Percentiles rank a stretch among this genome's conserved stretches.
These are phyloP conservation scores for Mucor sp. DNA, from an alignment of 371 early-diverging fungal genomes.

Conservation along the genomic window DNA sequence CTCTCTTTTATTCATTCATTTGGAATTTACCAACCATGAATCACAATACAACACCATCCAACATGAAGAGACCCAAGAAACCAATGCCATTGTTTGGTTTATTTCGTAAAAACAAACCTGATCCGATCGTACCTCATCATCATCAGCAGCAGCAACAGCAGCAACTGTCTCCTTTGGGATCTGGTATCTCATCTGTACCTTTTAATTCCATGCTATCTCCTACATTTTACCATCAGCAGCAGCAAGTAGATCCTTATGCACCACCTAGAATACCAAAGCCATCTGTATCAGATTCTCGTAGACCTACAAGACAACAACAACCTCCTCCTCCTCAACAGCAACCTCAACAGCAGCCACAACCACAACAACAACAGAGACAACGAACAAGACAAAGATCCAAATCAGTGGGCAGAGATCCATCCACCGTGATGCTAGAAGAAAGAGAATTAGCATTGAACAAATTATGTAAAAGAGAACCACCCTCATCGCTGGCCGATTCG, in stretches of 20 bases:
- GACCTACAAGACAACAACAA: neutral
- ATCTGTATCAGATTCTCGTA: slow-evolving; percentile 3
- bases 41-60: neutral
- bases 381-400: slow-evolving; percentile 28
- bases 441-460: slow-evolving; percentile 26
- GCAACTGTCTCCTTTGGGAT: slow-evolving; percentile 5
- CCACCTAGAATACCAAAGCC: slow-evolving; percentile 4
- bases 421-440: slow-evolving; percentile 14
- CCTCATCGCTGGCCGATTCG: slow-evolving; percentile 19
- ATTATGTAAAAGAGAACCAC: slow-evolving; percentile 22
- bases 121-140: neutral
- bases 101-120: slow-evolving; percentile 25
- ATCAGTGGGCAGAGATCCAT: slow-evolving; percentile 32
- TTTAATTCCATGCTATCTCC: slow-evolving; percentile 18
- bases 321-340: slow-evolving; percentile 11
- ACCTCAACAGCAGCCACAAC: slow-evolving; percentile 14
- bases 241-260: slow-evolving; percentile 8
- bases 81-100: slow-evolving; percentile 26
- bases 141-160: neutral
- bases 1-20: neutral
- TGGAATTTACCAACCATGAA: neutral
- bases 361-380: neutral
- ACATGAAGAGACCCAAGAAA: slow-evolving; percentile 24
- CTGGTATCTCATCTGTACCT: slow-evolving; percentile 20
- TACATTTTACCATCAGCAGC: neutral